These are phyloP conservation scores for Alopecurus myosuroides DNA, from an alignment of 176 grass and related monocot genomes.

Conservation along the genomic window DNA sequence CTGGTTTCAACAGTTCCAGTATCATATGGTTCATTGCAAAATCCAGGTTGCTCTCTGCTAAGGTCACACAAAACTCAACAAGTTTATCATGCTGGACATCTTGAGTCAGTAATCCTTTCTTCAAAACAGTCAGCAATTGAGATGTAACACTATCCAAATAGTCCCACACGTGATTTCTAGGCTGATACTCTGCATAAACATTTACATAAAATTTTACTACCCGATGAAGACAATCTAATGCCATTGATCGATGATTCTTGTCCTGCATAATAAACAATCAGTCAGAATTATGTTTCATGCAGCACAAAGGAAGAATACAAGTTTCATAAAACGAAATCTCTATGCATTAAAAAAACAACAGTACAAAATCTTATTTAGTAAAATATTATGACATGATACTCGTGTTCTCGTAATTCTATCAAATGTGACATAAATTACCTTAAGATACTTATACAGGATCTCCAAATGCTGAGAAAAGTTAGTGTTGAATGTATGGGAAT, in stretches of 20 bases:
- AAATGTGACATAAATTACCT: conserved; percentile 45
- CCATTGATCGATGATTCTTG: conserved; percentile 98
- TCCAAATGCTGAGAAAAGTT: conserved; percentile 78
- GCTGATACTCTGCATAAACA: conserved; percentile 78
- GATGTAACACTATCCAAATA: conserved; percentile 94
- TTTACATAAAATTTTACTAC: conserved; percentile 98
- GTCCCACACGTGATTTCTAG: conserved; percentile 85
- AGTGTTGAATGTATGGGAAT: conserved; percentile 71
- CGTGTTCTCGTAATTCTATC: neutral
- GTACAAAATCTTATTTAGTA: neutral
- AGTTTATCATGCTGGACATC: conserved; percentile 98
- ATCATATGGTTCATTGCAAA: conserved; percentile 99
- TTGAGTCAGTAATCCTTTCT: conserved; percentile 91
- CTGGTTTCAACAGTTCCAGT: conserved; percentile 86
- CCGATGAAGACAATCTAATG: conserved; percentile 94
- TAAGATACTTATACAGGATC: conserved; percentile 94
- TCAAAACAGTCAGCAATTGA: conserved; percentile 82
- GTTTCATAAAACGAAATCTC: neutral
- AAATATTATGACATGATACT: conserved; percentile 14
- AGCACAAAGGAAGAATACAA: conserved; percentile 21
- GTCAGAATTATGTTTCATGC: conserved; percentile 26
- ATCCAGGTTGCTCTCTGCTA: conserved; percentile 83
- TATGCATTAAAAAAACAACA: neutral
- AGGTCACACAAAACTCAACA: conserved; percentile 94
- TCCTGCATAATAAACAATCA: conserved; percentile 52